phyloP scores from a whole-genome alignment of 768 basidiomycete genomes.

The Hysterangium stoloniferum region DNA sequence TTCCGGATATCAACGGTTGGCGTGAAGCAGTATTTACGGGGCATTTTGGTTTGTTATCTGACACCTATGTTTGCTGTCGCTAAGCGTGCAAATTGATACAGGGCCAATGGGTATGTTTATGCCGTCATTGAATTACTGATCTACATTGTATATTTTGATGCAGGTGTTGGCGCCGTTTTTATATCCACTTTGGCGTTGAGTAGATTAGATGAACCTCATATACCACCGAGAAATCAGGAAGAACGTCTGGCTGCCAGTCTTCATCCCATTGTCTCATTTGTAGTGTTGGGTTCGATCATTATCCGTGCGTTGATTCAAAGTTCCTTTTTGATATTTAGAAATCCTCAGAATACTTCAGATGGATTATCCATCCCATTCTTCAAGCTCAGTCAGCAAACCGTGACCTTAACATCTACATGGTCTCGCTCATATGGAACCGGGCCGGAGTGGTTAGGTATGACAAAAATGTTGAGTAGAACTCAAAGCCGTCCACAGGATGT shows the following conservation, averaged over 20 bases:
- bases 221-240: conserved; percentile 57
- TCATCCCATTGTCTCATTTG: conserved; percentile 80
- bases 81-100: background rate
- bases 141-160: too few species aligned
- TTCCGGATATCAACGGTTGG: conserved; percentile 83
- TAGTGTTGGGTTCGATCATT: conserved; percentile 82
- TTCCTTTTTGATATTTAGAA: background rate
- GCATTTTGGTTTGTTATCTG: conserved; percentile 61
- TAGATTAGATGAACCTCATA: conserved; percentile 46
- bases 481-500: too few species aligned
- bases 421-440: background rate
- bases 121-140: background rate
- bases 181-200: conserved; percentile 67
- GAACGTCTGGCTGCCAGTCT: conserved; percentile 68
- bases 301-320: conserved; percentile 44
- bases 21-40: conserved; percentile 85
- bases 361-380: conserved; percentile 48
- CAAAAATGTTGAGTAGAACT: background rate
- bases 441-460: conserved; percentile 1
- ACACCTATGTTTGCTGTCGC: background rate
- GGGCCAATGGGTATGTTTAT: conserved; percentile 80
- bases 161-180: conserved; percentile 55
- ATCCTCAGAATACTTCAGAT: conserved; percentile 21
- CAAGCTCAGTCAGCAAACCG: conserved; percentile 30
- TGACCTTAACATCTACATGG: conserved; percentile 3